phyloP scores from a whole-genome alignment of 257 asterid genomes.

The Osmanthus fragrans region DNA sequence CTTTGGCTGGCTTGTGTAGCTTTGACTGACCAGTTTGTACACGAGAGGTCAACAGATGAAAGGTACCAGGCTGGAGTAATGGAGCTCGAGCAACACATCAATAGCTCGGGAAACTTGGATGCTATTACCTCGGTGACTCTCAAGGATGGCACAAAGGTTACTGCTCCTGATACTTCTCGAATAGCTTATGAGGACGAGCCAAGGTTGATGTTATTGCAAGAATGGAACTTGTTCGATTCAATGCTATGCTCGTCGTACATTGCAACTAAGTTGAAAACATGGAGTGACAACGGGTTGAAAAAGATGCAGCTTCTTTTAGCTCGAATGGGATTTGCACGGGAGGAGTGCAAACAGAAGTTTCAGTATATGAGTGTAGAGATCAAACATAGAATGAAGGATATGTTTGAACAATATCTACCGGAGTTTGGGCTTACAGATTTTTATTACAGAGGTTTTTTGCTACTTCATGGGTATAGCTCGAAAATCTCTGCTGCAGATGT shows the following conservation, averaged over 20 bases:
- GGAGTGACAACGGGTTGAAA: conserved; percentile 93
- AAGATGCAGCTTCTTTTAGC: conserved; percentile 92
- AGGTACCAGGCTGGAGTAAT: conserved; percentile 83
- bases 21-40: conserved; percentile 93
- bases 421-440: conserved; percentile 93
- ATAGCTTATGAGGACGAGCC: conserved; percentile 85
- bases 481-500: conserved; percentile 96
- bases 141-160: conserved; percentile 90
- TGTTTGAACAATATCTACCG: conserved; percentile 85
- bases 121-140: conserved; percentile 76
- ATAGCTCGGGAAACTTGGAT: conserved; percentile 83
- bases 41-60: conserved; percentile 86
- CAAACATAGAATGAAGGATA: conserved; percentile 85
- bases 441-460: conserved; percentile 78
- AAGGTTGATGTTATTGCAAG: conserved; percentile 88
- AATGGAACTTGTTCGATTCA: conserved; percentile 96
- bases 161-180: conserved; percentile 77
- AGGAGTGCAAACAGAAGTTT: conserved; percentile 91
- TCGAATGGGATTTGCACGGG: conserved; percentile 92
- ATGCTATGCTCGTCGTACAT: conserved; percentile 92
- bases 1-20: conserved; percentile 98
- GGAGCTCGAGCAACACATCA: conserved; percentile 94
- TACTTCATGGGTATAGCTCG: conserved; percentile 81
- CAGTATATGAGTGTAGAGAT: conserved; percentile 89
- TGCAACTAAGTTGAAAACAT: conserved; percentile 89